Conservation (phyloP, 169 alveolate species). For the Plasmodium coatneyi region DNA sequence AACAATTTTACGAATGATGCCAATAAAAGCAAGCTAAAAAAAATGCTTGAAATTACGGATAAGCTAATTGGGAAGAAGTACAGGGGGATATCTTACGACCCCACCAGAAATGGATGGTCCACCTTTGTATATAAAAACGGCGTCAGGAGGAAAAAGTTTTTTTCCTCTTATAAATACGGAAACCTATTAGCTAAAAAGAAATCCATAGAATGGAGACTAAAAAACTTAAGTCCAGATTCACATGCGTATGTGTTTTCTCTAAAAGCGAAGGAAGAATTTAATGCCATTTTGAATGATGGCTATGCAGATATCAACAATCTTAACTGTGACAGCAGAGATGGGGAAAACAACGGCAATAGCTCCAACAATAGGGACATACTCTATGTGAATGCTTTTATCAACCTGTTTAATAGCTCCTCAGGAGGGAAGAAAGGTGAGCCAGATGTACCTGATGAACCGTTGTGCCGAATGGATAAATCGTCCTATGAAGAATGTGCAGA, state of each 20-base stretch:
- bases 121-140: slow-evolving; percentile 75
- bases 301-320: neutral
- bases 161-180: slow-evolving; percentile 69
- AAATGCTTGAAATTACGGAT: slow-evolving; percentile 63
- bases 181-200: slow-evolving; percentile 69
- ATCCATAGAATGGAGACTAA: slow-evolving; percentile 69
- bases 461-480: neutral
- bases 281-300: slow-evolving; percentile 42
- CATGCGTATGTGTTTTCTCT: slow-evolving; percentile 70
- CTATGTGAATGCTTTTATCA: slow-evolving; percentile 46
- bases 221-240: slow-evolving; percentile 53
- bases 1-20: neutral
- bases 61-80: slow-evolving; percentile 64
- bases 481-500: neutral
- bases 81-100: slow-evolving; percentile 69
- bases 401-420: slow-evolving; percentile 9
- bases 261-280: slow-evolving; percentile 67
- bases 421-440: neutral
- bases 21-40: slow-evolving; percentile 29
- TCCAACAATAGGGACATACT: slow-evolving; percentile 41
- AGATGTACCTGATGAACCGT: neutral
- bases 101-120: slow-evolving; percentile 73
- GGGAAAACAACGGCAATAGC: neutral
- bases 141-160: slow-evolving; percentile 48
- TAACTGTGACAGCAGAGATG: neutral